These are phyloP conservation scores for Xylaria intraflava DNA, from an alignment of 495 filamentous ascomycete genomes.

Conservation along the genomic window DNA sequence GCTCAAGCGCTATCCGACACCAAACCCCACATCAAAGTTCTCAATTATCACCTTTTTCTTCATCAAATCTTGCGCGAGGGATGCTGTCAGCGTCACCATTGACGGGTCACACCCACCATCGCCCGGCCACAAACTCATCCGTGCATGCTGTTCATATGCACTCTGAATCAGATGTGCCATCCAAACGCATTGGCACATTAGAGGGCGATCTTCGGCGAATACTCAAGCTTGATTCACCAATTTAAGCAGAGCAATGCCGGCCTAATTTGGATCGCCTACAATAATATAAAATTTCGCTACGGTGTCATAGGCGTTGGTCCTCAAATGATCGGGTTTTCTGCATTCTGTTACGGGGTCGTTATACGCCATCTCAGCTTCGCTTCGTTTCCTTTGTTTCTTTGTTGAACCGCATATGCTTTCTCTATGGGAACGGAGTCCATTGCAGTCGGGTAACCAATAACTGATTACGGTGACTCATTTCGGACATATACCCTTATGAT, in stretches of 20 bases:
- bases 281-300: not conserved
- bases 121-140: slow-evolving; percentile 4
- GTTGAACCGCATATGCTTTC: not conserved
- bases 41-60: not conserved
- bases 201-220: slow-evolving; percentile 46
- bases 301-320: slow-evolving; percentile 3
- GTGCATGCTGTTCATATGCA: slow-evolving; percentile 9
- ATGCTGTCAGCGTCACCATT: slow-evolving; percentile 20
- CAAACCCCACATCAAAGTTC: not conserved
- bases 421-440: slow-evolving; percentile 10
- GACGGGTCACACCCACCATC: slow-evolving; percentile 14
- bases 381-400: slow-evolving; percentile 12
- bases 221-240: slow-evolving; percentile 36
- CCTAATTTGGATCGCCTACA: not conserved
- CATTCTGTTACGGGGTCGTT: slow-evolving; percentile 12
- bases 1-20: not conserved
- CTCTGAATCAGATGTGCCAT: slow-evolving; percentile 9
- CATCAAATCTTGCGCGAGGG: slow-evolving; percentile 13
- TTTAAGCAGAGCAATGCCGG: not conserved
- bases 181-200: slow-evolving; percentile 35
- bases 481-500: slow-evolving; percentile 23
- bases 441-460: slow-evolving; percentile 16
- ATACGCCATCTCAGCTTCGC: not conserved
- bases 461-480: slow-evolving; percentile 21
- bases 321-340: not conserved